These are phyloP conservation scores for Uronychia setigera DNA, from an alignment of 73 alveolate genomes.

Conservation along the genomic window DNA sequence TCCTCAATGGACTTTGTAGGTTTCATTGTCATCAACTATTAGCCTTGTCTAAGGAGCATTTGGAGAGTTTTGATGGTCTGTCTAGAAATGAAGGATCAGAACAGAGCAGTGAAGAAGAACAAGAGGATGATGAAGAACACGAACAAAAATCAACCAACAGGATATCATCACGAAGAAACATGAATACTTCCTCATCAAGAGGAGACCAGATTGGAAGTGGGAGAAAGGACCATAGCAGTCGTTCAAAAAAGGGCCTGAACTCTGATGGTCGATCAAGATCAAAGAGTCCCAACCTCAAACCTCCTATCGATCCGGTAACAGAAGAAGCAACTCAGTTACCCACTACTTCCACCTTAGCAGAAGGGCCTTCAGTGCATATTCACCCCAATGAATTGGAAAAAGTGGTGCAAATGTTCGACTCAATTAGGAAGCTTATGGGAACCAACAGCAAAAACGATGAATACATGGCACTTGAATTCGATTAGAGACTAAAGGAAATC, in stretches of 20 bases:
- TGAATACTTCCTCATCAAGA: not conserved
- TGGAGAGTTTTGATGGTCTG: not conserved
- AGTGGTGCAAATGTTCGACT: conserved; percentile 14
- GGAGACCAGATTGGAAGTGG: too few relatives aligned
- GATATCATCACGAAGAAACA: too few relatives aligned
- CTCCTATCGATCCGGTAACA: not conserved
- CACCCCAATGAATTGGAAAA: conserved; percentile 24
- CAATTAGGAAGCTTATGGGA: conserved; percentile 11
- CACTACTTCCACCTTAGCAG: not conserved
- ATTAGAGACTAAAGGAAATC: conserved; percentile 33
- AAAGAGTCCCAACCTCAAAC: not conserved
- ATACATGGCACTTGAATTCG: conserved; percentile 59
- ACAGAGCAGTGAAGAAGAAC: too few relatives aligned
- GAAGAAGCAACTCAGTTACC: not conserved
- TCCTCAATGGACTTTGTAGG: conserved; percentile 60
- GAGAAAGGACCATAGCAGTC: not conserved
- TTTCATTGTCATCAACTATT: too few relatives aligned
- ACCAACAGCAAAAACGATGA: conserved; percentile 34
- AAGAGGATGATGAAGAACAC: too few relatives aligned
- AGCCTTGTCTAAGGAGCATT: not conserved
- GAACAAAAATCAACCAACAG: too few relatives aligned
- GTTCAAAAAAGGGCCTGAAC: too few relatives aligned
- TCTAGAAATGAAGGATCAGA: too few relatives aligned
- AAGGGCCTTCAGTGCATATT: not conserved
- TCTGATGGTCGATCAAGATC: not conserved